phyloP scores from a whole-genome alignment of 441 rosid genomes.

The Hura crepitans region DNA sequence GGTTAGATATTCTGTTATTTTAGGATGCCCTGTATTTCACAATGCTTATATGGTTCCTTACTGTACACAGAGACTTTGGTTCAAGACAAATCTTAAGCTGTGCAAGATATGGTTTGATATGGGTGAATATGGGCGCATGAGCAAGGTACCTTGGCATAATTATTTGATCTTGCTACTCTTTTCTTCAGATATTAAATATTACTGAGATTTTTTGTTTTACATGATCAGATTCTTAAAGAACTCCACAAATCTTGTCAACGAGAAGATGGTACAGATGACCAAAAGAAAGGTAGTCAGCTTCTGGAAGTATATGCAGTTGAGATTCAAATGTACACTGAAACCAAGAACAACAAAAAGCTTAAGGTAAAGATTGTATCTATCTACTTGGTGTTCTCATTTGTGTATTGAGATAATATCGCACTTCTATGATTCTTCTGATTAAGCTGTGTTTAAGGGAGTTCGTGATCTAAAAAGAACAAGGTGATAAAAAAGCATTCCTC shows the following conservation, averaged over 20 bases:
- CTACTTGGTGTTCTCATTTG: background rate
- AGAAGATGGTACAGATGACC: conserved; percentile 98
- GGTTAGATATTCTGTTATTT: conserved; percentile 35
- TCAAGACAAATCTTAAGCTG: conserved; percentile 95
- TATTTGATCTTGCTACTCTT: background rate
- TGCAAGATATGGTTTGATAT: conserved; percentile 99
- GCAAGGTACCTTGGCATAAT: conserved; percentile 51
- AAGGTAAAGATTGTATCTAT: conserved; percentile 48
- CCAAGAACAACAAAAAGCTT: conserved; percentile 95
- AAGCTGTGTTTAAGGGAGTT: background rate
- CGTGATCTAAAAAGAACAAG: background rate
- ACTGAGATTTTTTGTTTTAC: conserved; percentile 11
- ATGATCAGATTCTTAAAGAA: conserved; percentile 74
- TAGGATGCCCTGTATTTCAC: conserved; percentile 10
- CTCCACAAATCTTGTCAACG: conserved; percentile 95
- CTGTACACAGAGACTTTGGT: conserved; percentile 91
- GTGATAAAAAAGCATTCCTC: background rate
- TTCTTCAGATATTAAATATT: background rate
- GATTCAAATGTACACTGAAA: conserved; percentile 97
- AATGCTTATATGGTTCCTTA: conserved; percentile 19
- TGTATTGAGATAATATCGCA: background rate
- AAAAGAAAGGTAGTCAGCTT: conserved; percentile 98
- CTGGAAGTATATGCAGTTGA: conserved; percentile 97
- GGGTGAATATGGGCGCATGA: conserved; percentile 98
- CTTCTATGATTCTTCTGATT: background rate